Base-by-base conservation (phyloP, 257 asterid genomes). In the Galeopsis tetrahit region DNA sequence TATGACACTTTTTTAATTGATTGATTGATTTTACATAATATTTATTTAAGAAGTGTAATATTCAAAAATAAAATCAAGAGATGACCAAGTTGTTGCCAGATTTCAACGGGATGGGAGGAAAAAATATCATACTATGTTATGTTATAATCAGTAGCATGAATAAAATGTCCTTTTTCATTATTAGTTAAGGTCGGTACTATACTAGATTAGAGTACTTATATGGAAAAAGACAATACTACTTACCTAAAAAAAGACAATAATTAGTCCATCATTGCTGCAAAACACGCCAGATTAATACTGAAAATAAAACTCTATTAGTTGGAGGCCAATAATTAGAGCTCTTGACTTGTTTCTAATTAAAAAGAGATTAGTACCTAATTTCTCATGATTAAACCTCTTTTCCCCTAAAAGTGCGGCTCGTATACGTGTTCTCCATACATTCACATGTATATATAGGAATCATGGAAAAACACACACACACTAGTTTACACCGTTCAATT, bases 201-300 rank as follows among this genome's bases (percentile, higher is more conserved):
- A 21, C 28, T 38, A 56, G 49, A 68, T 57, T 34, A 59, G 42
- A 73, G 53, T 4, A 46, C 55, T 59, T 55, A 67, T 55, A 67
- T 57, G 77, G 14, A 69, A 73, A 32, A 68, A 77, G 76, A 80
- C 71, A 49, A 13, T 32, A 69, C 77, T 38, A 73, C 35, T 75
- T 48, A 49, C 68, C 73, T n/a, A 56, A 66, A 69, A 28, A 58
- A 66, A 39, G 69, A 63, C 77, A 73, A 81, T 77, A 58, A 81
- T 81, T 68, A 74, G 34, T 40, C 70, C 34, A 68, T 63, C 42
- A 76, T 68, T 63, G 67, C 65, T 49, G 57, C 38, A 14, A 70
- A 17, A 70, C 63, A 46, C n/a, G 74, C 62, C 67, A 38, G 9
- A 58, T 58, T 1, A 44, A 72, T 69, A 62, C 51, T 65, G 43